Evolutionary conservation across 169 alveolate species (phyloP).

Genomic region (Theileria annulata): DNA sequence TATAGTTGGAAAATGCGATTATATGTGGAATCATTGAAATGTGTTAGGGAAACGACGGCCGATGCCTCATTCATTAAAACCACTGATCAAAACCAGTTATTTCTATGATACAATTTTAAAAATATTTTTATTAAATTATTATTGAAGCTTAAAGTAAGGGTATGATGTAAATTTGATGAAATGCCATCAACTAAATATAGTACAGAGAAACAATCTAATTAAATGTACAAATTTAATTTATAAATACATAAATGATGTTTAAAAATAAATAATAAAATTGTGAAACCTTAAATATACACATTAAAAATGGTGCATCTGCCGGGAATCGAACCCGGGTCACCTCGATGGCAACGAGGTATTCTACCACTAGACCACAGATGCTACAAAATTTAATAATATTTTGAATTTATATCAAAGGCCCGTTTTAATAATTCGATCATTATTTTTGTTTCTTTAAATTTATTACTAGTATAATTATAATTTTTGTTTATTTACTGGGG

Average conservation of each 20-base stretch:
- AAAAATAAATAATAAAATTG: neutral
- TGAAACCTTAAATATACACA: neutral
- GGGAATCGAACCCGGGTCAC: constrained; percentile 99
- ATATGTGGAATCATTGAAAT: neutral
- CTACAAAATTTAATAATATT: constrained; percentile 30
- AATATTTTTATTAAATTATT: too few species aligned
- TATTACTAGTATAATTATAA: neutral
- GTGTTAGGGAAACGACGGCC: neutral
- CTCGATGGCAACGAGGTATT: constrained; percentile 97
- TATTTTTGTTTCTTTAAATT: neutral
- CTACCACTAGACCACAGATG: constrained; percentile 97
- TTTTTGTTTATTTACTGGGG: neutral
- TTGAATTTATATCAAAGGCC: constrained; percentile 18
- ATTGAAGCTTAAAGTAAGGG: neutral
- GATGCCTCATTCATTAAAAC: neutral
- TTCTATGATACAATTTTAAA: neutral
- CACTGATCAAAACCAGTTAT: neutral
- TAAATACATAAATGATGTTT: neutral
- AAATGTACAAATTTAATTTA: neutral
- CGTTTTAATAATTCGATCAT: neutral
- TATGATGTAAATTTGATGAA: neutral
- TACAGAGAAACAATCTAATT: neutral
- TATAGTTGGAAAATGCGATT: neutral
- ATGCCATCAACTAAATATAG: neutral
- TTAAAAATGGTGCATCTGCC: constrained; percentile 88